phyloP scores from a whole-genome alignment of 2,329 filamentous ascomycete genomes.

The Cladosporium sp. region DNA sequence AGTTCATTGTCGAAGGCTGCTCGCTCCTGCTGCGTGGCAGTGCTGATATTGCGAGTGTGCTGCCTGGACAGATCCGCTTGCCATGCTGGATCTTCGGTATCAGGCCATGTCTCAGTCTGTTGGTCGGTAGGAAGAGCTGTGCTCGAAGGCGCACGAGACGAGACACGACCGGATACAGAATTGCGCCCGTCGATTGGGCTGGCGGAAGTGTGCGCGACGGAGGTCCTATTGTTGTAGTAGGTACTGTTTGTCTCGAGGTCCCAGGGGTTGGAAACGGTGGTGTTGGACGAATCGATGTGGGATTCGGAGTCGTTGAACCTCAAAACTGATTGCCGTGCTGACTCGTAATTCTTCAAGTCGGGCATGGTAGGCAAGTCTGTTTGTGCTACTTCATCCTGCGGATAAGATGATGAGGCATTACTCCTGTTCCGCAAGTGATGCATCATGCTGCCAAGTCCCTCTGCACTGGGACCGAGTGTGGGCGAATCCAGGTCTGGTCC shows the following conservation, averaged over 20 bases:
- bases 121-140: neutral
- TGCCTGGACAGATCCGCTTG: conserved; percentile 45
- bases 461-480: conserved; percentile 62
- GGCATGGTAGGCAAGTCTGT: conserved; percentile 22
- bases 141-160: conserved; percentile 6
- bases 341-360: conserved; percentile 19
- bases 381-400: conserved; percentile 37
- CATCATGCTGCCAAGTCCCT: conserved; percentile 58
- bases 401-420: conserved; percentile 73
- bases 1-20: conserved; percentile 72
- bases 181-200: neutral
- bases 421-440: conserved; percentile 79
- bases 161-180: neutral
- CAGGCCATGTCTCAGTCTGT: conserved; percentile 12
- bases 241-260: conserved; percentile 50
- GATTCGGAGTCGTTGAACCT: conserved; percentile 22
- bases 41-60: conserved; percentile 48
- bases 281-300: conserved; percentile 45
- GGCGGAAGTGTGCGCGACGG: neutral
- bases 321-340: conserved; percentile 13
- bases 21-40: conserved; percentile 52
- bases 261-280: conserved; percentile 52
- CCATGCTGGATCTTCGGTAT: conserved; percentile 36
- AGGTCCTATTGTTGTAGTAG: conserved; percentile 24
- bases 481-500: conserved; percentile 53